Evolutionary conservation across 2,329 filamentous ascomycete genomes (phyloP).

Genomic region (Ascocoryne sarcoides): DNA sequence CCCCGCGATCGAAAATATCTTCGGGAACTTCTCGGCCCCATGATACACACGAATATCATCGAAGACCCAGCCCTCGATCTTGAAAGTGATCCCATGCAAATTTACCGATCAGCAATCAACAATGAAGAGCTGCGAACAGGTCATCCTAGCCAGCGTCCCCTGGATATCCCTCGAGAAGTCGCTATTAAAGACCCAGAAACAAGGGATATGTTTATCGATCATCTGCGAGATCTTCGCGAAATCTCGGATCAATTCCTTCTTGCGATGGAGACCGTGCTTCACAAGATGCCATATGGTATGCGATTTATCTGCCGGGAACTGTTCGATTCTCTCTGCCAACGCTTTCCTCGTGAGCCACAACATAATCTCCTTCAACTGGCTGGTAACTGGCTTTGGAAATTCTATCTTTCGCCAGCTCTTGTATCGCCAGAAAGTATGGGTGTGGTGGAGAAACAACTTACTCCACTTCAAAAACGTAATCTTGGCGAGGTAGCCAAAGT

Average conservation of each 20-base stretch:
- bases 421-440: conserved; percentile 87
- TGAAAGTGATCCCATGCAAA: conserved; percentile 95
- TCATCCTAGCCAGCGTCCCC: conserved; percentile 66
- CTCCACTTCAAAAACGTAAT: conserved; percentile 88
- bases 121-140: conserved; percentile 95
- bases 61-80: conserved; percentile 86
- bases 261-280: conserved; percentile 71
- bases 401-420: conserved; percentile 84
- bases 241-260: conserved; percentile 87
- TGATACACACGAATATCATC: conserved; percentile 87
- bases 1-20: conserved; percentile 89
- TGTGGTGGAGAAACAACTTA: conserved; percentile 80
- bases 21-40: conserved; percentile 71
- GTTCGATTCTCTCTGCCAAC: conserved; percentile 66
- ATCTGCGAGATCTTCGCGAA: conserved; percentile 86
- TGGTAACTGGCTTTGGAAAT: conserved; percentile 87
- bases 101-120: conserved; percentile 91
- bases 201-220: conserved; percentile 83
- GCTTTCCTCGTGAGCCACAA: conserved; percentile 72
- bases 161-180: conserved; percentile 81
- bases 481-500: conserved; percentile 86
- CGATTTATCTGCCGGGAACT: conserved; percentile 82
- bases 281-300: conserved; percentile 86
- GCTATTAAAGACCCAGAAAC: conserved; percentile 96
- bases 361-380: conserved; percentile 74